Conservation (phyloP, 2,329 filamentous ascomycete species). For the Rhexocercosporidium sp. region DNA sequence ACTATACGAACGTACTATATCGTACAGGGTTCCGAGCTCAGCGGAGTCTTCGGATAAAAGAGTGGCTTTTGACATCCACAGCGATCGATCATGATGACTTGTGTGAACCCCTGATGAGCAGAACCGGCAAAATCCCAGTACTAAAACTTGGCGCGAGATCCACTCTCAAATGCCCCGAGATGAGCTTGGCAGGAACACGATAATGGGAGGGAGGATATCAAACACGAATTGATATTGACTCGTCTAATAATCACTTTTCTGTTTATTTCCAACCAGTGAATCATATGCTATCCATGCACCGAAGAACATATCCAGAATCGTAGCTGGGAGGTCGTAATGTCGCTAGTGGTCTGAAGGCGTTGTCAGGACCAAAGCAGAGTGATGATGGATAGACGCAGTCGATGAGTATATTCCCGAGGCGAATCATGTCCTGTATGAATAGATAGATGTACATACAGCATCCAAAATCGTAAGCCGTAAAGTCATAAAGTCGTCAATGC, state of each 20-base stretch:
- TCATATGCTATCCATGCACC: neutral
- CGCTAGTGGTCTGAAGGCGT: neutral
- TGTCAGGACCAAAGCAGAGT: neutral
- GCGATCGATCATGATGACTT: neutral
- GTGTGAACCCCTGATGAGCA: neutral
- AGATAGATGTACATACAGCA: neutral
- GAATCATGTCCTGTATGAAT: neutral
- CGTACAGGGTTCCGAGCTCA: neutral
- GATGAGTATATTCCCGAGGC: no score
- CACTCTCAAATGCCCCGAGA: neutral
- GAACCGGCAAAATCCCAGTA: conserved; percentile 9
- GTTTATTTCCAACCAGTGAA: neutral
- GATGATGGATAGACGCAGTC: no score
- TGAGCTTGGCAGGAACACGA: neutral
- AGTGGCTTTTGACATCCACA: neutral
- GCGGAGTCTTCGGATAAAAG: neutral
- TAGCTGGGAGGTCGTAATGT: neutral
- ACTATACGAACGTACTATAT: no score
- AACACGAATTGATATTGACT: neutral
- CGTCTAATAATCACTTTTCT: neutral
- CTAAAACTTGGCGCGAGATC: neutral
- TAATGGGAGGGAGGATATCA: neutral
- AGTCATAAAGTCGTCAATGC: conserved; percentile 13
- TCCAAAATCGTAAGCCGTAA: neutral
- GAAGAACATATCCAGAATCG: neutral